phyloP scores from a whole-genome alignment of 2,329 filamentous ascomycete genomes.

The Tolypocladium cylindrosporum region DNA sequence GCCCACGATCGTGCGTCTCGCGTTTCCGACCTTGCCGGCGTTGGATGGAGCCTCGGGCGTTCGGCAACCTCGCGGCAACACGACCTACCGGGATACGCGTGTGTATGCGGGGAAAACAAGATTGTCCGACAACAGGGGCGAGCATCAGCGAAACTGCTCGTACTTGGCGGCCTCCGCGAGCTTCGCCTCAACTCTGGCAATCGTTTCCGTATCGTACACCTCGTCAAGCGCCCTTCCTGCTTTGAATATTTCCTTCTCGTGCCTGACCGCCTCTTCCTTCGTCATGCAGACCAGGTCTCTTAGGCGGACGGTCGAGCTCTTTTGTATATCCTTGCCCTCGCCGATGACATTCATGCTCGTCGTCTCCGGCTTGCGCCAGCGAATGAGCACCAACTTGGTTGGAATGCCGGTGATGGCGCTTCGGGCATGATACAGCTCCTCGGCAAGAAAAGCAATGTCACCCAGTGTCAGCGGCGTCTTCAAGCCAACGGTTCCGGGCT shows the following conservation, averaged over 20 bases:
- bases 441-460: slow-evolving; percentile 79
- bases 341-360: slow-evolving; percentile 53
- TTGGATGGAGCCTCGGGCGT: not conserved
- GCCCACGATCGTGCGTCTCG: not conserved
- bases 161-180: slow-evolving; percentile 56
- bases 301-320: slow-evolving; percentile 57
- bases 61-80: not conserved
- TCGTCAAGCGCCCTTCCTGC: slow-evolving; percentile 58
- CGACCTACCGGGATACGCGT: not conserved
- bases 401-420: slow-evolving; percentile 76
- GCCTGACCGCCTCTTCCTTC: slow-evolving; percentile 73
- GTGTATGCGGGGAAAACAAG: not conserved
- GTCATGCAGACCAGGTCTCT: slow-evolving; percentile 82
- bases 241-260: slow-evolving; percentile 71
- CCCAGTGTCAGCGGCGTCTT: slow-evolving; percentile 68
- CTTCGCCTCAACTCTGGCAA: slow-evolving; percentile 57
- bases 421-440: slow-evolving; percentile 78
- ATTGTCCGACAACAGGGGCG: too few species aligned
- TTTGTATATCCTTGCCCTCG: slow-evolving; percentile 61
- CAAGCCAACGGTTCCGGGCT: slow-evolving; percentile 48
- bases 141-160: slow-evolving; percentile 36
- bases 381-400: slow-evolving; percentile 66
- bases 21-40: not conserved
- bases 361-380: slow-evolving; percentile 61
- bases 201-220: slow-evolving; percentile 59